These are phyloP conservation scores for Penicillium egyptiacum DNA, from an alignment of 495 filamentous ascomycete genomes.

Conservation along the genomic window DNA sequence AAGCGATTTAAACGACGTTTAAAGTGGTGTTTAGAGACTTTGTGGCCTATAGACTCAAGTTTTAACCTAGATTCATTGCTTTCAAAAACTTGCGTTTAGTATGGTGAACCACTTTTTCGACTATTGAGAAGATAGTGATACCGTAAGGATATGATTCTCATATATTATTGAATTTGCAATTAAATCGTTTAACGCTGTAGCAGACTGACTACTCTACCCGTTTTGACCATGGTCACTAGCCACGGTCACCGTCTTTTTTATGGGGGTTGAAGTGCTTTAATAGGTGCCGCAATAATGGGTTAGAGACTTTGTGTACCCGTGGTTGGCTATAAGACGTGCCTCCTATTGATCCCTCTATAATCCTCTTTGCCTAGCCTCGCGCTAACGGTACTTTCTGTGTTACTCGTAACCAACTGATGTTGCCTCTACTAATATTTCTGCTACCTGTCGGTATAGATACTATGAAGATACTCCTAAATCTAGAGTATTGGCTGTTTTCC, in stretches of 20 bases:
- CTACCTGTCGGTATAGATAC: too few species aligned
- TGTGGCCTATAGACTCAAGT: too few species aligned
- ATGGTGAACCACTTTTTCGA: slow-evolving; percentile 2
- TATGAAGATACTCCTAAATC: too few species aligned
- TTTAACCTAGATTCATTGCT: not conserved
- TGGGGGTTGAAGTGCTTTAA: not conserved
- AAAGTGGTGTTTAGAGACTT: too few species aligned
- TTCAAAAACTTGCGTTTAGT: not conserved
- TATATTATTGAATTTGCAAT: too few species aligned
- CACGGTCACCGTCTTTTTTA: slow-evolving; percentile 1
- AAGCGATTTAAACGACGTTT: too few species aligned
- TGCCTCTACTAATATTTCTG: too few species aligned
- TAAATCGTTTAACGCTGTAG: not conserved
- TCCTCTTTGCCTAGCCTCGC: not conserved
- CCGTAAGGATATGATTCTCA: not conserved
- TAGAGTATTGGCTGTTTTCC: too few species aligned
- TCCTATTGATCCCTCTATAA: not conserved
- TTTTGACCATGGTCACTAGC: not conserved
- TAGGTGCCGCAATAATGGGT: not conserved
- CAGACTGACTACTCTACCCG: not conserved
- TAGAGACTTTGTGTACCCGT: not conserved
- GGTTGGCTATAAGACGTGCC: not conserved
- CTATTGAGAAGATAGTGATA: not conserved
- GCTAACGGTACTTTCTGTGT: too few species aligned
- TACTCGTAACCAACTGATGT: too few species aligned